Evolutionary conservation across 2,329 filamentous ascomycete species (phyloP).

Genomic region (Pestalotiopsis fici): DNA sequence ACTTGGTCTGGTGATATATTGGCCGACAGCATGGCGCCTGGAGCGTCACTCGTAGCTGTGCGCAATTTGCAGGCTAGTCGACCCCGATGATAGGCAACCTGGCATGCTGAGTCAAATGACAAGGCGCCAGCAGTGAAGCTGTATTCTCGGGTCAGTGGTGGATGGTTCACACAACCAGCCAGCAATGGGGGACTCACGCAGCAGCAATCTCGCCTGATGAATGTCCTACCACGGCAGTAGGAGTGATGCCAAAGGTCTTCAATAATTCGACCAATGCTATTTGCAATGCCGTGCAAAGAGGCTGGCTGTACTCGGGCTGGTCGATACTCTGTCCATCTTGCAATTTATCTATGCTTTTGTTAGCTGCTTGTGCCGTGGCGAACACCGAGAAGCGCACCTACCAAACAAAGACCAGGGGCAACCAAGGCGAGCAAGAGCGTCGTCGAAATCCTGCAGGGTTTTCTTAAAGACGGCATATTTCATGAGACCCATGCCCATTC

Average conservation of each 20-base stretch:
- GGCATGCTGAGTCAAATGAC: too few relatives aligned
- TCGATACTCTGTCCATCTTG: neutral
- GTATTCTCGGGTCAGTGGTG: too few relatives aligned
- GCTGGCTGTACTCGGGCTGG: constrained; percentile 30
- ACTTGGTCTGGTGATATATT: constrained; percentile 9
- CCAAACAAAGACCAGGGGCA: constrained; percentile 9
- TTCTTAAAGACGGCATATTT: constrained; percentile 17
- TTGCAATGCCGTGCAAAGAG: constrained; percentile 44
- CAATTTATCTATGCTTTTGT: neutral
- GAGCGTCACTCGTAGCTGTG: neutral
- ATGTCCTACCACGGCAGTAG: constrained; percentile 33
- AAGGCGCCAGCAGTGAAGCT: too few relatives aligned
- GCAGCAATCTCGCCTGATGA: constrained; percentile 41
- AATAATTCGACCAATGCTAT: constrained; percentile 39
- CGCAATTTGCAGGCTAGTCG: constrained; percentile 9
- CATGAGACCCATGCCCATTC: constrained; percentile 34
- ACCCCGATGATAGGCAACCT: too few relatives aligned
- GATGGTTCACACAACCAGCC: too few relatives aligned
- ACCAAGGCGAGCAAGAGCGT: too few relatives aligned
- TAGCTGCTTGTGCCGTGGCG: too few relatives aligned
- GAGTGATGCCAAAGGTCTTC: constrained; percentile 25
- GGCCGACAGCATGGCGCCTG: constrained; percentile 30
- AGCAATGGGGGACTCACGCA: too few relatives aligned
- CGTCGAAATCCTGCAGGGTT: constrained; percentile 15
- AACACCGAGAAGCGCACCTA: too few relatives aligned